These are phyloP conservation scores for Alternaria novae-zelandiae DNA, from an alignment of 2,329 filamentous ascomycete genomes.

Conservation along the genomic window DNA sequence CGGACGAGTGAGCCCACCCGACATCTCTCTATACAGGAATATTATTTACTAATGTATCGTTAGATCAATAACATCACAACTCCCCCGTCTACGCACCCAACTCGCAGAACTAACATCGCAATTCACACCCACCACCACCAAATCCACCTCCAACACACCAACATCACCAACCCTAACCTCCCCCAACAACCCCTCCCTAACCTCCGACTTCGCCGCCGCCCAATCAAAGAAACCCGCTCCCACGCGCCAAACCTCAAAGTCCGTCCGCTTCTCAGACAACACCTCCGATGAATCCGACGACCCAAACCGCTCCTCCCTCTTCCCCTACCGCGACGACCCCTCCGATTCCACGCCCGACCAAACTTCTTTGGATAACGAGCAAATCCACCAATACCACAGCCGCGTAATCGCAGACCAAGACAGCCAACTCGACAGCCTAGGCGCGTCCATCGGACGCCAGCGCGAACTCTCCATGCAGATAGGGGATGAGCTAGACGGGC, in stretches of 20 bases:
- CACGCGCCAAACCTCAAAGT: constrained; percentile 61
- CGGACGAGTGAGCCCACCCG: constrained; percentile 58
- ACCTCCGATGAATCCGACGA: constrained; percentile 52
- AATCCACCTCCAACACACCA: constrained; percentile 40
- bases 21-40: neutral
- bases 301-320: constrained; percentile 62
- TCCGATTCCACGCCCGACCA: constrained; percentile 57
- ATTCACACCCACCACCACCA: constrained; percentile 68
- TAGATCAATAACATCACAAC: constrained; percentile 59
- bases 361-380: constrained; percentile 72
- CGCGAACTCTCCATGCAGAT: constrained; percentile 94
- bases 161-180: constrained; percentile 49
- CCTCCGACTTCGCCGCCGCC: constrained; percentile 47
- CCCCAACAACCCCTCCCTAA: constrained; percentile 52
- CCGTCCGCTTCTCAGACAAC: constrained; percentile 82
- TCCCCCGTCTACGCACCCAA: constrained; percentile 73
- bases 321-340: constrained; percentile 77
- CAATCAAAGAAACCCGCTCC: constrained; percentile 37
- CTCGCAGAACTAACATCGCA: constrained; percentile 73
- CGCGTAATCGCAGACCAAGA: constrained; percentile 88
- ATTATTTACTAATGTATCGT: neutral
- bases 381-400: constrained; percentile 85
- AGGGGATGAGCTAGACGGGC: constrained; percentile 90
- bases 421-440: constrained; percentile 85
- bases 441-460: constrained; percentile 86